Percentiles rank a stretch among this genome's conserved stretches.
Conservation (phyloP, 2,329 filamentous ascomycete genomes). For the Acrodontium crateriforme region DNA sequence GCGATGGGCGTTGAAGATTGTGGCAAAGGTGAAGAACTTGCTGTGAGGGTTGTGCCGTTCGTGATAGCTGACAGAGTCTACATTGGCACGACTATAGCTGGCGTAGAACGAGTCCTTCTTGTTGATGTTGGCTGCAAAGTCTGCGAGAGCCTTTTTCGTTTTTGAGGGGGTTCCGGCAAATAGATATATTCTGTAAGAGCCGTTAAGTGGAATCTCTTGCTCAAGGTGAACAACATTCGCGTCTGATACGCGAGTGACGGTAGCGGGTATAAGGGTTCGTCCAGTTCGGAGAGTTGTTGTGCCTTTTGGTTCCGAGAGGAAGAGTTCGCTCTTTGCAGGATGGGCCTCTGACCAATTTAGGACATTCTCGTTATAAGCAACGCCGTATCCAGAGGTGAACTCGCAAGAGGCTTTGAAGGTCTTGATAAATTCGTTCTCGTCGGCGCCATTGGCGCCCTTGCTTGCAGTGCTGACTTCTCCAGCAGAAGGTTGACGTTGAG, state of each 20-base stretch:
- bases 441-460: conserved; percentile 29
- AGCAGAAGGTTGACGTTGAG: conserved; percentile 57
- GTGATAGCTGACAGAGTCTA: conserved; percentile 53
- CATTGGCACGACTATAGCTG: conserved; percentile 48
- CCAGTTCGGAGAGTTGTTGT: conserved; percentile 56
- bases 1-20: conserved; percentile 57
- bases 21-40: conserved; percentile 64
- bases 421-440: conserved; percentile 62
- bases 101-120: conserved; percentile 60
- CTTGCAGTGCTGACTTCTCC: conserved; percentile 58
- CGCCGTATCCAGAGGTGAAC: conserved; percentile 85
- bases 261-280: conserved; percentile 60
- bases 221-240: conserved; percentile 83
- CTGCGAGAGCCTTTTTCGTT: conserved; percentile 49
- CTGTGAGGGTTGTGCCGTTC: conserved; percentile 78
- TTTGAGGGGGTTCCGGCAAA: conserved; percentile 58
- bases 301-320: conserved; percentile 43
- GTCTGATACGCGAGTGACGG: conserved; percentile 76
- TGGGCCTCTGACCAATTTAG: conserved; percentile 73
- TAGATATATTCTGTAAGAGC: conserved; percentile 72
- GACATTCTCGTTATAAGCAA: conserved; percentile 67
- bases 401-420: conserved; percentile 86
- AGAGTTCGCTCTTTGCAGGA: conserved; percentile 53
- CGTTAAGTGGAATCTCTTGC: conserved; percentile 79
- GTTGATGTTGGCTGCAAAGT: conserved; percentile 53